These are phyloP conservation scores for Roridomyces roridus DNA, from an alignment of 768 basidiomycete species.

Conservation along the genomic window DNA sequence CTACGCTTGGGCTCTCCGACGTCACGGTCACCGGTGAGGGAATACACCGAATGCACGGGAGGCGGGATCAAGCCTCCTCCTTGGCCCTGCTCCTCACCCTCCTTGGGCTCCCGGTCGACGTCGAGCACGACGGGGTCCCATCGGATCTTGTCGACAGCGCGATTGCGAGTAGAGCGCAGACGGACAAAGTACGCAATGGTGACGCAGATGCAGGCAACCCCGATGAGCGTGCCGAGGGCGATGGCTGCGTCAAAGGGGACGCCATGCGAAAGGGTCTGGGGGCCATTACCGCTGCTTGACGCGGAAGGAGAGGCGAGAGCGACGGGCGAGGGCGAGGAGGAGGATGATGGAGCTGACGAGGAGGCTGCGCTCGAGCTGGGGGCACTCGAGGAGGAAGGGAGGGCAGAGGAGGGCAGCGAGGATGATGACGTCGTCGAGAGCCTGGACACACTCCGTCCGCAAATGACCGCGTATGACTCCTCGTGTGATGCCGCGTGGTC, in stretches of 20 bases:
- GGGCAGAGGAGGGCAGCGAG: not conserved
- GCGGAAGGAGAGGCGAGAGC: not conserved
- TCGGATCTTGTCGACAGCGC: conserved; percentile 13
- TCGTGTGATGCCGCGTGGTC: not conserved
- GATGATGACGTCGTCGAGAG: not conserved
- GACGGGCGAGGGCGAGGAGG: not conserved
- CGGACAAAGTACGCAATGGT: too few relatives aligned
- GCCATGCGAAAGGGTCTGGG: conserved; percentile 26
- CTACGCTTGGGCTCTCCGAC: conserved; percentile 48
- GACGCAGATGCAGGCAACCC: conserved; percentile 37
- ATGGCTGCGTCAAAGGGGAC: conserved; percentile 58
- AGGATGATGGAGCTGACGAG: not conserved
- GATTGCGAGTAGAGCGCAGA: too few relatives aligned
- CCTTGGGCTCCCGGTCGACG: conserved; percentile 2
- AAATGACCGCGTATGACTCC: not conserved
- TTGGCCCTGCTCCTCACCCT: too few relatives aligned
- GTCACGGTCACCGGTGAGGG: conserved; percentile 47
- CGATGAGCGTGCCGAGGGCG: conserved; percentile 52
- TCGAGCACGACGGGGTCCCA: conserved; percentile 15
- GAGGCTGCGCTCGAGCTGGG: not conserved
- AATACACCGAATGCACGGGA: not conserved
- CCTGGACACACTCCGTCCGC: too few relatives aligned
- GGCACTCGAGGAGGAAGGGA: not conserved
- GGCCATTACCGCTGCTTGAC: not conserved
- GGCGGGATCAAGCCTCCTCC: too few relatives aligned